Percentiles rank a stretch among this genome's conserved stretches.
phyloP scores from a whole-genome alignment of 345 rosid genomes.

The Jatropha curcas region DNA sequence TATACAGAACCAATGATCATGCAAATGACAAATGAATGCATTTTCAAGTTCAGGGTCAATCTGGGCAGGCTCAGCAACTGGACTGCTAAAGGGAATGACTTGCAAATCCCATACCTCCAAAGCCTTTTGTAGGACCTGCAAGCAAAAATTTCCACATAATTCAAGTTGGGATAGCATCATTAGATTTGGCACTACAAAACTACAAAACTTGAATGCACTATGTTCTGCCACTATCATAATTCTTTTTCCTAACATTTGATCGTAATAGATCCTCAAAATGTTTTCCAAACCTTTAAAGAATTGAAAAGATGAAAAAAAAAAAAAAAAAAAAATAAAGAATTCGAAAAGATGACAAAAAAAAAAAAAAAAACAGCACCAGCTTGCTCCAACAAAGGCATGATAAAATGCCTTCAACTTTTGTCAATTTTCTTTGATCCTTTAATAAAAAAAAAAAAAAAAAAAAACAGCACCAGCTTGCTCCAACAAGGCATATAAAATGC shows the following conservation, averaged over 20 bases:
- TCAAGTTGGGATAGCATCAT: constrained; percentile 10
- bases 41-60: constrained; percentile 80
- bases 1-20: constrained; percentile 94
- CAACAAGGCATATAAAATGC: no score
- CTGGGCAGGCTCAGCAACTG: constrained; percentile 90
- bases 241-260: background rate
- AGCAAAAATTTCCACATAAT: constrained; percentile 11
- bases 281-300: no score
- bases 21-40: constrained; percentile 92
- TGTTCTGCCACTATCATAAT: background rate
- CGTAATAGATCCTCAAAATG: background rate
- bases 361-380: no score
- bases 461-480: no score
- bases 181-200: constrained; percentile 10
- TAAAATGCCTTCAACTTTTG: no score
- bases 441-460: no score
- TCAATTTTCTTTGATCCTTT: no score
- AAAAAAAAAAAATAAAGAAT: no score
- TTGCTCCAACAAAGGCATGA: no score
- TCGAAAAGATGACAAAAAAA: no score
- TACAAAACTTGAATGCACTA: background rate
- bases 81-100: constrained; percentile 86
- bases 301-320: no score
- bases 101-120: constrained; percentile 90
- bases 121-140: constrained; percentile 89